Evolutionary conservation across 352 stramenopile species (phyloP).

Genomic region (Globisporangium spinosum): DNA sequence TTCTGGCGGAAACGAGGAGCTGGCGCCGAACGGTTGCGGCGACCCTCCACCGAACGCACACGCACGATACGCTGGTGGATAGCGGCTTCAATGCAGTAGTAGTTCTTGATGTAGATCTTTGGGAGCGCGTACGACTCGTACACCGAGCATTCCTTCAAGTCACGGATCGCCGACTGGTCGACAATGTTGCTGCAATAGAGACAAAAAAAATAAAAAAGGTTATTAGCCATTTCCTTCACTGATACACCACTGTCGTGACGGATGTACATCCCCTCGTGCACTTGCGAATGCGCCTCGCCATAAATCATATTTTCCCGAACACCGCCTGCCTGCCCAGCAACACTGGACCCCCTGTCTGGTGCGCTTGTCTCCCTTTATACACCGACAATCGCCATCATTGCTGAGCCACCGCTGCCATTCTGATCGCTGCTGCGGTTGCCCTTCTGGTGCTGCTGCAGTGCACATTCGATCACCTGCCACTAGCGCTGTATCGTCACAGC

Average conservation of each 20-base stretch:
- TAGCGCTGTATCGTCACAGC: background rate
- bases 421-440: background rate
- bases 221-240: background rate
- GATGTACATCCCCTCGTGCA: background rate
- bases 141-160: conserved; percentile 97
- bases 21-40: conserved; percentile 93
- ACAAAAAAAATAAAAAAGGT: background rate
- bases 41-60: conserved; percentile 91
- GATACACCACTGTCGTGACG: too few species aligned
- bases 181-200: conserved; percentile 92
- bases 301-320: background rate
- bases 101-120: conserved; percentile 99
- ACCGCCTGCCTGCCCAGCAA: background rate
- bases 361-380: background rate
- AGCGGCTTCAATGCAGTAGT: conserved; percentile 99
- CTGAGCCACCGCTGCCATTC: background rate
- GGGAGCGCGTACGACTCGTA: conserved; percentile 99
- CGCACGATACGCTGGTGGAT: conserved; percentile 99
- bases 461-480: background rate
- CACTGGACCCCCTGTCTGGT: background rate
- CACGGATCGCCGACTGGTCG: conserved; percentile 97
- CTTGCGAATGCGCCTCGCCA: background rate
- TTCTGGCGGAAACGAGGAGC: conserved; percentile 77
- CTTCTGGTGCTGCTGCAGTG: background rate
- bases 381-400: background rate